Percentiles rank a stretch among this genome's conserved stretches.
These are phyloP conservation scores for Saccharomycopsis sp. DNA, from an alignment of 805 yeast genomes.

Conservation along the genomic window DNA sequence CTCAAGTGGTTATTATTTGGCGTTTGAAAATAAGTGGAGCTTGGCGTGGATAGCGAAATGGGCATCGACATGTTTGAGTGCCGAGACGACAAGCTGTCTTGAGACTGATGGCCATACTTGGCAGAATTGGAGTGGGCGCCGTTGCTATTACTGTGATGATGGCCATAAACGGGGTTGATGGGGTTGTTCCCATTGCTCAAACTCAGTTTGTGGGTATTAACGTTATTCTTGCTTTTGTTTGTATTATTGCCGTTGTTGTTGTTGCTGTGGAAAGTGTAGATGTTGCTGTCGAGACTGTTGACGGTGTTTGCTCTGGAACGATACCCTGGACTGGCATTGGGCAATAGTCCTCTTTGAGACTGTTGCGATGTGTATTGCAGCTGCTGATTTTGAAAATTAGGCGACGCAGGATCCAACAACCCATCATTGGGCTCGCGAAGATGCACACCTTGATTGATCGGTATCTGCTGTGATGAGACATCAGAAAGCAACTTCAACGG, in stretches of 20 bases:
- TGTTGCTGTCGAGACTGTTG: no score
- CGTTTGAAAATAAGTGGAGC: slow-evolving; percentile 17
- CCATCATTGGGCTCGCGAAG: slow-evolving; percentile 1
- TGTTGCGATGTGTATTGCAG: background rate
- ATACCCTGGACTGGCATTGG: slow-evolving; percentile 1
- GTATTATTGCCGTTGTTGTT: slow-evolving; percentile 5
- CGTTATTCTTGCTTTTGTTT: background rate
- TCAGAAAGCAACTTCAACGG: slow-evolving; percentile 17
- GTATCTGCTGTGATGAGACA: slow-evolving; percentile 19
- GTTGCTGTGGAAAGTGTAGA: background rate
- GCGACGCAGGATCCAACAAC: slow-evolving; percentile 16
- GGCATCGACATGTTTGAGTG: slow-evolving; percentile 9
- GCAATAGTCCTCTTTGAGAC: background rate
- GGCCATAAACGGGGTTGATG: background rate
- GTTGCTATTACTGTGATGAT: slow-evolving; percentile 7
- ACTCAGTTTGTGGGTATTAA: background rate
- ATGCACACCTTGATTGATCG: slow-evolving; percentile 1
- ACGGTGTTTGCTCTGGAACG: slow-evolving; percentile 4
- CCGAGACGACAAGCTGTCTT: slow-evolving; percentile 16
- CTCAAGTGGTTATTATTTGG: slow-evolving; percentile 6
- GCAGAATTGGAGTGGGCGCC: slow-evolving; percentile 2
- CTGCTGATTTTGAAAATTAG: slow-evolving; percentile 4
- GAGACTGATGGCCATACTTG: slow-evolving; percentile 17
- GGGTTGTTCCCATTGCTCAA: slow-evolving; percentile 2
- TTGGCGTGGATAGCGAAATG: slow-evolving; percentile 11